Evolutionary conservation across 2,329 filamentous ascomycete species (phyloP).

Genomic region (Bipolaris zeicola): DNA sequence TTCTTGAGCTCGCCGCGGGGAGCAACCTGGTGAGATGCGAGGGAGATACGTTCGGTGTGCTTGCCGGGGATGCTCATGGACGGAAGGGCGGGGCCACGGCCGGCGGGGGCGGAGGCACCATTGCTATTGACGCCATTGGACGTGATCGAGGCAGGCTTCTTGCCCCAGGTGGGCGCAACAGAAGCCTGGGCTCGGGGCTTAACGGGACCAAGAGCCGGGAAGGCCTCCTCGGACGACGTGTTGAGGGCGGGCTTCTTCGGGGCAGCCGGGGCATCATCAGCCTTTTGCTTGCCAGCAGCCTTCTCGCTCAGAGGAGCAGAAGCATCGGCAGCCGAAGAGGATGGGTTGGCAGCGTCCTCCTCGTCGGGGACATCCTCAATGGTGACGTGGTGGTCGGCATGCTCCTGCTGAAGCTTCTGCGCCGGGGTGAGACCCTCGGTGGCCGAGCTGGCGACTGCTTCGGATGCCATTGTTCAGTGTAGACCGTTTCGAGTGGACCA

Average conservation of each 20-base stretch:
- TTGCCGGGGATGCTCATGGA: slow-evolving; percentile 80
- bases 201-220: slow-evolving; percentile 83
- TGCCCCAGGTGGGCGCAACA: slow-evolving; percentile 78
- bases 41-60: slow-evolving; percentile 74
- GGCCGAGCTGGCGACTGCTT: slow-evolving; percentile 42
- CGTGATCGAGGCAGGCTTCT: slow-evolving; percentile 60
- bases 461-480: slow-evolving; percentile 48
- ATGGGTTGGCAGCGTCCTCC: slow-evolving; percentile 67
- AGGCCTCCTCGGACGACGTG: slow-evolving; percentile 86
- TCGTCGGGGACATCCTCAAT: slow-evolving; percentile 84
- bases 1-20: slow-evolving; percentile 80
- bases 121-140: slow-evolving; percentile 57
- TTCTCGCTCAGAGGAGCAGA: slow-evolving; percentile 61
- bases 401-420: slow-evolving; percentile 69
- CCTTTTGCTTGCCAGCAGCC: slow-evolving; percentile 71
- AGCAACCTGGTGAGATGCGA: slow-evolving; percentile 77
- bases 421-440: slow-evolving; percentile 49
- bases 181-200: slow-evolving; percentile 66
- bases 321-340: slow-evolving; percentile 44
- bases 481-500: slow-evolving; percentile 47
- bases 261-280: slow-evolving; percentile 52
- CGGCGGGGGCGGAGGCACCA: slow-evolving; percentile 53
- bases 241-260: slow-evolving; percentile 62
- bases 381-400: slow-evolving; percentile 66
- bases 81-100: slow-evolving; percentile 53